Percentiles rank a stretch among this genome's conserved stretches.
These are phyloP conservation scores for Geotrichum phurueaensis DNA, from an alignment of 1,139 yeast genomes.

Conservation along the genomic window DNA sequence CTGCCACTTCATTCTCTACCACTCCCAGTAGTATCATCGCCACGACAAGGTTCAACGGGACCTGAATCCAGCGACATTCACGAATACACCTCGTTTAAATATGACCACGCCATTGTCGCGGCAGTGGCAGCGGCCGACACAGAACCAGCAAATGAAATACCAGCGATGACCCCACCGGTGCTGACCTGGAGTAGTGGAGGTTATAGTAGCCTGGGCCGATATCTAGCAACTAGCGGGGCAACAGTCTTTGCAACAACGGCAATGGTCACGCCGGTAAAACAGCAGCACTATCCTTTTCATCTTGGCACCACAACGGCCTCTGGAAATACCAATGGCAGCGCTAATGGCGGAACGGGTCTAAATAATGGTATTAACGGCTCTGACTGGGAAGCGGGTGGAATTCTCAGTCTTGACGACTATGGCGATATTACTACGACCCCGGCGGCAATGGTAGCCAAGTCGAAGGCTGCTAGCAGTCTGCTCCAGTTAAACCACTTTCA, in stretches of 20 bases:
- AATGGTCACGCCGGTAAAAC: constrained; percentile 4
- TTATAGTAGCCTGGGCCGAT: not conserved
- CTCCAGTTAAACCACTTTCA: not conserved
- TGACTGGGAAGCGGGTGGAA: not conserved
- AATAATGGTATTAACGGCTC: not conserved
- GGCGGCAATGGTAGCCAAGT: not conserved
- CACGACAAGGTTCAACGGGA: constrained; percentile 13
- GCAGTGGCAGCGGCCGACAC: not conserved
- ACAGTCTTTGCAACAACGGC: not conserved
- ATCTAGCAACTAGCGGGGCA: not conserved
- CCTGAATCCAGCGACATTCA: not conserved
- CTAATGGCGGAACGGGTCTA: not conserved
- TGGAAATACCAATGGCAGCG: not conserved
- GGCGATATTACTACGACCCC: not conserved
- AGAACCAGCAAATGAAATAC: not conserved
- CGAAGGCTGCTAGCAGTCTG: not conserved
- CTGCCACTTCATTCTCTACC: constrained; percentile 35
- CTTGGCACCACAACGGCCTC: not conserved
- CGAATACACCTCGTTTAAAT: not conserved
- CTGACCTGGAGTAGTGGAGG: not conserved
- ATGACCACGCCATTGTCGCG: not conserved
- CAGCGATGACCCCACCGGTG: not conserved
- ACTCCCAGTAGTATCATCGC: constrained; percentile 17
- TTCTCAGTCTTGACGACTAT: not conserved
- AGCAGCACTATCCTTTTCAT: constrained; percentile 11